Percentiles rank a stretch among this genome's conserved stretches.
Conservation (phyloP, 148 eudicot species). For the Tetragonia tetragonoides region DNA sequence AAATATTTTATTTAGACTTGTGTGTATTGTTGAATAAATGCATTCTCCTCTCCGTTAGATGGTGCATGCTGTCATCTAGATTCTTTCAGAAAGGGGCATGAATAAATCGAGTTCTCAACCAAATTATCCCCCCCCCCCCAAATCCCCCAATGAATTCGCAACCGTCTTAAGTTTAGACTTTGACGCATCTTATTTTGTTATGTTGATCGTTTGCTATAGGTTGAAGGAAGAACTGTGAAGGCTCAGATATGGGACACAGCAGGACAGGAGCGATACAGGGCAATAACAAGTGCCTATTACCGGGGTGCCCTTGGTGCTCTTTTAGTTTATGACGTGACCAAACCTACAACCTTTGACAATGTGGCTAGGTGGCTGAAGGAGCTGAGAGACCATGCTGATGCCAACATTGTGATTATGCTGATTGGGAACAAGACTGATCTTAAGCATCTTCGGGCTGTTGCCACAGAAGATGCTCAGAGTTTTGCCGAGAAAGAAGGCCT, state of each 20-base stretch:
- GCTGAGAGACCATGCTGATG: constrained; percentile 17
- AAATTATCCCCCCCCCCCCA: no score
- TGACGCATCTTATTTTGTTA: background rate
- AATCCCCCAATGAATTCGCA: background rate
- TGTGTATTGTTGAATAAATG: background rate
- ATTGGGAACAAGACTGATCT: constrained; percentile 18
- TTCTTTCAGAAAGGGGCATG: background rate
- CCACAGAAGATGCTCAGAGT: constrained; percentile 13
- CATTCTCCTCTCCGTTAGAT: background rate
- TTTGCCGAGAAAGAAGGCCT: constrained; percentile 14
- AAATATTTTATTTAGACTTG: no score
- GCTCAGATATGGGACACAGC: constrained; percentile 20
- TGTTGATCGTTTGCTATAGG: background rate
- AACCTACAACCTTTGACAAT: constrained; percentile 9
- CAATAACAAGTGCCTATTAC: constrained; percentile 14
- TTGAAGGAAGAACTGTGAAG: constrained; percentile 18
- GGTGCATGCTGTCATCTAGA: background rate
- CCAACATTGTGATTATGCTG: constrained; percentile 17
- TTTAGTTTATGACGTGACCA: constrained; percentile 10
- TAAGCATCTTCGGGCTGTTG: constrained; percentile 17
- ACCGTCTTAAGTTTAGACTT: background rate
- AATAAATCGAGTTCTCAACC: no score
- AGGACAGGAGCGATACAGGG: constrained; percentile 14
- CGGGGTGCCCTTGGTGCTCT: constrained; percentile 20
- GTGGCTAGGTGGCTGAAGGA: constrained; percentile 12